Evolutionary conservation across 306 rosid genomes (phyloP).

Genomic region (Vigna radiata): DNA sequence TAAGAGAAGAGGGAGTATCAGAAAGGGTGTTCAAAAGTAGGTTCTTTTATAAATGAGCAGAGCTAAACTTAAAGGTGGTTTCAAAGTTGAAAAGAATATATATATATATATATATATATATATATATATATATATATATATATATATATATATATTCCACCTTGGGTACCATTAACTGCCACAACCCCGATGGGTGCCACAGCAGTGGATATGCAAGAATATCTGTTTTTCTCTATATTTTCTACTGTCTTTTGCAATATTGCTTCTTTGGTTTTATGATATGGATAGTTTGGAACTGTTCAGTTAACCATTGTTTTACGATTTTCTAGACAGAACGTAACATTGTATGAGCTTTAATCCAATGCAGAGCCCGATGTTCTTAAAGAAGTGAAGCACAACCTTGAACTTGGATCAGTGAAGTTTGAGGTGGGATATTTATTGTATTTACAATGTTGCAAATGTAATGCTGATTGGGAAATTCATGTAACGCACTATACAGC

Average conservation of each 20-base stretch:
- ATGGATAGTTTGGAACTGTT: neutral
- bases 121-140: too few relatives aligned
- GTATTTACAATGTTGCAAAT: constrained; percentile 23
- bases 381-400: constrained; percentile 95
- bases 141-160: neutral
- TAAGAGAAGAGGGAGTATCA: neutral
- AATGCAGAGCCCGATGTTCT: constrained; percentile 93
- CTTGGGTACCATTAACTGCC: neutral
- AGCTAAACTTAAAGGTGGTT: too few relatives aligned
- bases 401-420: constrained; percentile 93
- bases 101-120: too few relatives aligned
- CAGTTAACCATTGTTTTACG: neutral
- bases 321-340: constrained; percentile 15
- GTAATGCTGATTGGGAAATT: neutral
- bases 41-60: too few relatives aligned
- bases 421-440: constrained; percentile 76
- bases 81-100: too few relatives aligned
- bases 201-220: too few relatives aligned
- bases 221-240: neutral
- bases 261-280: constrained; percentile 11
- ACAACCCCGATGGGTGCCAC: neutral
- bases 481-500: neutral
- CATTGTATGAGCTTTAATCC: constrained; percentile 40
- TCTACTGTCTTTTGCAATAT: neutral
- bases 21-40: neutral